Evolutionary conservation across 2,329 filamentous ascomycete species (phyloP).

Genomic region (Nothophaeocryptopus gaeumannii): DNA sequence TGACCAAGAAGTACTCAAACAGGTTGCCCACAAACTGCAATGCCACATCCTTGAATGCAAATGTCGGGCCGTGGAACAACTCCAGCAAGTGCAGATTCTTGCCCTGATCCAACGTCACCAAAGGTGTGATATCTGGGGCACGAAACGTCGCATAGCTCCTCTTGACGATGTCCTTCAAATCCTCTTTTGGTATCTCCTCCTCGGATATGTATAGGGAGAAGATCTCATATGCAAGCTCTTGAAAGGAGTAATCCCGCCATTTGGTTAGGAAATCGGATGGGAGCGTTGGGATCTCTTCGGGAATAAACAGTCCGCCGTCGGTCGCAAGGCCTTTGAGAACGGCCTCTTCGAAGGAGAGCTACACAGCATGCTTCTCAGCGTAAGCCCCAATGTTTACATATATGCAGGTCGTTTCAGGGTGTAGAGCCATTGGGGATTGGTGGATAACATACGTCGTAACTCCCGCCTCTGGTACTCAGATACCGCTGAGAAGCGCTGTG

Average conservation of each 20-base stretch:
- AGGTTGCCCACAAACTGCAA: constrained; percentile 95
- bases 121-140: constrained; percentile 70
- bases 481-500: constrained; percentile 59
- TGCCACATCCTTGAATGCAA: constrained; percentile 92
- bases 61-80: constrained; percentile 93
- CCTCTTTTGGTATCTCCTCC: constrained; percentile 73
- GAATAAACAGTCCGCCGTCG: constrained; percentile 87
- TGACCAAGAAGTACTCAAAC: constrained; percentile 80
- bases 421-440: constrained; percentile 3
- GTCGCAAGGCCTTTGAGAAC: constrained; percentile 83
- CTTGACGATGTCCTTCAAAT: constrained; percentile 79
- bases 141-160: constrained; percentile 90
- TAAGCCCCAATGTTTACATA: constrained; percentile 25
- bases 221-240: constrained; percentile 79
- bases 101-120: constrained; percentile 69
- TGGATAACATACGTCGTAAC: constrained; percentile 54
- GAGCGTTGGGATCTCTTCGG: constrained; percentile 71
- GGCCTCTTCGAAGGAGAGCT: constrained; percentile 88
- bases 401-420: constrained; percentile 1
- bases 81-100: constrained; percentile 82
- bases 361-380: constrained; percentile 28
- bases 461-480: constrained; percentile 61
- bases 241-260: constrained; percentile 77
- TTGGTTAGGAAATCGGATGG: constrained; percentile 61
- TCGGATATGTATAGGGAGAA: constrained; percentile 83